These are phyloP conservation scores for Polygonum maritimum DNA, from an alignment of 148 eudicot genomes.

Conservation along the genomic window DNA sequence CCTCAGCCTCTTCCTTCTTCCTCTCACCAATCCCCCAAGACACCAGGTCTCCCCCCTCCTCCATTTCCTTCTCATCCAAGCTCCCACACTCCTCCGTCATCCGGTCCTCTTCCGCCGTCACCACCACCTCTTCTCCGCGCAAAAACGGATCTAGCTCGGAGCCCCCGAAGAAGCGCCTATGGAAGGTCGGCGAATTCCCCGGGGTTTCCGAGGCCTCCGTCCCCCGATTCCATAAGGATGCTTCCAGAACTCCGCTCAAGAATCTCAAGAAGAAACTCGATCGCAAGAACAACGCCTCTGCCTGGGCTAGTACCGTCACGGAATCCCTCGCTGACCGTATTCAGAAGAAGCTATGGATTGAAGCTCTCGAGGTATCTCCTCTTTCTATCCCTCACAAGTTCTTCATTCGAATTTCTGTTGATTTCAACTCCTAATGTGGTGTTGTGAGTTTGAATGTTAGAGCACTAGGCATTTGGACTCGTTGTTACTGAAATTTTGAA, in stretches of 20 bases:
- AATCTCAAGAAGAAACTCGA: slow-evolving; percentile 73
- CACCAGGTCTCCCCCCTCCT: slow-evolving; percentile 12
- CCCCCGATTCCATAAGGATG: background rate
- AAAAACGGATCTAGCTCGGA: slow-evolving; percentile 6
- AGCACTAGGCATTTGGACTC: background rate
- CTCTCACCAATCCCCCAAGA: slow-evolving; percentile 23
- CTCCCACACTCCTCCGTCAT: slow-evolving; percentile 9
- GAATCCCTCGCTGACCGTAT: slow-evolving; percentile 69
- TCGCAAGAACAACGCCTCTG: slow-evolving; percentile 41
- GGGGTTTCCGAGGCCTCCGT: slow-evolving; percentile 17
- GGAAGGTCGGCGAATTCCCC: slow-evolving; percentile 62
- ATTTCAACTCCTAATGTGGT: no score
- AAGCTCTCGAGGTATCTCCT: slow-evolving; percentile 63
- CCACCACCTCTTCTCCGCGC: slow-evolving; percentile 17
- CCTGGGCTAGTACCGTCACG: slow-evolving; percentile 87
- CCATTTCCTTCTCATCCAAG: slow-evolving; percentile 11
- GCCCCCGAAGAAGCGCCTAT: slow-evolving; percentile 37
- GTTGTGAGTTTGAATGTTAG: no score
- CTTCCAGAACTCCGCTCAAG: slow-evolving; percentile 36
- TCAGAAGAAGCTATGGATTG: slow-evolving; percentile 63
- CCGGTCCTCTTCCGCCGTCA: slow-evolving; percentile 18
- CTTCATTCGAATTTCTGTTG: no score
- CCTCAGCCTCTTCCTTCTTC: slow-evolving; percentile 41
- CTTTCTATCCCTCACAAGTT: no score
- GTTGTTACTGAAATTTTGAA: background rate